These are phyloP conservation scores for Zoysia pacifica DNA, from an alignment of 176 grass and related monocot species.

Conservation along the genomic window DNA sequence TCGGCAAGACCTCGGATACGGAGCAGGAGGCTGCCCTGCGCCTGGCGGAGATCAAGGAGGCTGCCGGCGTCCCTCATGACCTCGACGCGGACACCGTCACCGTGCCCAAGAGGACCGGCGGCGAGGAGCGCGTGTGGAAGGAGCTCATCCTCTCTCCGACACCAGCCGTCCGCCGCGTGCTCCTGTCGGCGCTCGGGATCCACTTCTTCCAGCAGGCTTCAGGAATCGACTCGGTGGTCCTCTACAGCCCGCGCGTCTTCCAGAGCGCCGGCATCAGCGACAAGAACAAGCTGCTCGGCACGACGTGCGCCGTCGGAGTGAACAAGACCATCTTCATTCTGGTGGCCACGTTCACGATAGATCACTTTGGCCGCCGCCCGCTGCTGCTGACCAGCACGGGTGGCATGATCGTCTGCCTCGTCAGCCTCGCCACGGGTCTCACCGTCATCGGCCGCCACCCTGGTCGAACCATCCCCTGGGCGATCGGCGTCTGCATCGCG, in stretches of 20 bases:
- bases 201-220: conserved; percentile 73
- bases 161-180: conserved; percentile 40
- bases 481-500: conserved; percentile 50
- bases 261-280: conserved; percentile 51
- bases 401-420: conserved; percentile 50
- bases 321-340: conserved; percentile 65
- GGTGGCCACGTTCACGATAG: conserved; percentile 57
- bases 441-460: conserved; percentile 43
- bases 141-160: conserved; percentile 47
- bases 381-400: conserved; percentile 48
- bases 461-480: conserved; percentile 34
- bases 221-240: conserved; percentile 63
- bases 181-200: conserved; percentile 46
- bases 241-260: conserved; percentile 72
- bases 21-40: conserved; percentile 49
- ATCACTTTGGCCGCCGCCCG: conserved; percentile 58
- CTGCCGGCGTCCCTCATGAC: conserved; percentile 46
- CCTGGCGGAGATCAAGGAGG: conserved; percentile 58
- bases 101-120: conserved; percentile 31
- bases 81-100: conserved; percentile 46
- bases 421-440: conserved; percentile 50
- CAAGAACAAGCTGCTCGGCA: conserved; percentile 44
- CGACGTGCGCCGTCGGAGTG: conserved; percentile 66
- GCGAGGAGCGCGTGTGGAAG: conserved; percentile 56
- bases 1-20: conserved; percentile 47